phyloP scores from a whole-genome alignment of 305 asterid genomes.

The Salvia sclarea region DNA sequence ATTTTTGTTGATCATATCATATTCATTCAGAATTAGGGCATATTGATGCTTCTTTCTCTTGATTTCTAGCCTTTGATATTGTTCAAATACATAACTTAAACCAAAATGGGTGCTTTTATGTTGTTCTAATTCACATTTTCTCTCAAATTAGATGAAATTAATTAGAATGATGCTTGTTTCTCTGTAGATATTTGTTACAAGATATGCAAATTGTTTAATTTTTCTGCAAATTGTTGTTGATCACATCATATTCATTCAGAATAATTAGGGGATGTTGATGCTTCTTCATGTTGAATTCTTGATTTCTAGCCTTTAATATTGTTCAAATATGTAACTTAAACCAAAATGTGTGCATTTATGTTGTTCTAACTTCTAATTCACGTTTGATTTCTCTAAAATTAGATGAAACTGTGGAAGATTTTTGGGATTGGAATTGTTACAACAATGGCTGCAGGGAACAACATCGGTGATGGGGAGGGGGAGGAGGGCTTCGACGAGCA shows the following conservation, averaged over 20 bases:
- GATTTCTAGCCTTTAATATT: no score
- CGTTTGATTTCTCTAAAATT: neutral
- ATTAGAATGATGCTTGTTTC: no score
- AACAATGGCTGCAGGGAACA: constrained; percentile 33
- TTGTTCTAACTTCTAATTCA: neutral
- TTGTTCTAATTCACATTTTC: neutral
- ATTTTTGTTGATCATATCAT: neutral
- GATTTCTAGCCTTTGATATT: neutral
- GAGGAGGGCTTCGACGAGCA: constrained; percentile 19
- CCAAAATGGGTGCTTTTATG: neutral
- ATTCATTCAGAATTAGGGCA: neutral
- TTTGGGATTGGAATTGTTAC: constrained; percentile 4
- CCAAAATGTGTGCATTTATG: no score
- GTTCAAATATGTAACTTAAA: no score
- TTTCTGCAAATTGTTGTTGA: neutral
- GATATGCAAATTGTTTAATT: neutral
- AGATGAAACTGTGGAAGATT: constrained; percentile 27
- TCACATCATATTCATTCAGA: neutral
- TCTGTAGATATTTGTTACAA: no score
- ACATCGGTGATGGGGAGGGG: constrained; percentile 28
- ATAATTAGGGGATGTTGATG: no score
- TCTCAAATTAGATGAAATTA: constrained; percentile 13
- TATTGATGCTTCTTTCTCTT: neutral
- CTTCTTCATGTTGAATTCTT: no score
- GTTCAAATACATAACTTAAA: neutral